Evolutionary conservation across 352 stramenopile species (phyloP), one percentile per base, ranked within the genome.

Genomic region (Globisporangium rhizosaccharum): DNA sequence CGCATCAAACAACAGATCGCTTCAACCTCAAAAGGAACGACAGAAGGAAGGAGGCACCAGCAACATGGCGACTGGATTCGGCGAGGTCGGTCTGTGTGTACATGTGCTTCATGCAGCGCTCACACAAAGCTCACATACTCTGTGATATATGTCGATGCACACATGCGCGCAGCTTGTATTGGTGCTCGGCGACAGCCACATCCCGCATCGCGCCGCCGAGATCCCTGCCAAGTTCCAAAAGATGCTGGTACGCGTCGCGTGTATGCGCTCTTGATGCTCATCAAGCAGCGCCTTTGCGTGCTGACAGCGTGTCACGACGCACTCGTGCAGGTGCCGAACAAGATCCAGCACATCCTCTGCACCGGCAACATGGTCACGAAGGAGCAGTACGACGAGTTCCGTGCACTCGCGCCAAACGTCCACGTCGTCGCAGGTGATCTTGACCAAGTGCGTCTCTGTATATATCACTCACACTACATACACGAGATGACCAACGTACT

Each of bases 331-430:
- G 82, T 98, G 12, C 96, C 96, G 3, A 98, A 98, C 67, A 98
- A 98, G 70, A 99, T 99, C 73, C 94, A 99, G 69, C 96, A 99
- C 70, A 90, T 99, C 11, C 71, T 99, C 53, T 99, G 97, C 72
- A 99, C 97, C 17, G 97, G 97, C 33, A 99, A 99, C 72, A 73
- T 99, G 61, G 88, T 89, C 53, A 94, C 88, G 3, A 93, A 93
- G 53, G 95, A 99, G 66, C 92, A 98, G 67, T 98, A 95, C 61
- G 88, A 98, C 25, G 92, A 98, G 70, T 76, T 99, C 51, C 84
- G 84, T 44, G 80, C 85, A n/a, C 70, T 99, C n/a, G 92, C 96
- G 26, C 93, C 94, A 1, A 99, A 98, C 65, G 93, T 99, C 8
- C 93, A 99, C 77, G 79, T 98, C 8, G 96, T 99, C 9, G 75